Evolutionary conservation across 1,284 basidiomycete species (phyloP).

Genomic region (Moniliella sp.): DNA sequence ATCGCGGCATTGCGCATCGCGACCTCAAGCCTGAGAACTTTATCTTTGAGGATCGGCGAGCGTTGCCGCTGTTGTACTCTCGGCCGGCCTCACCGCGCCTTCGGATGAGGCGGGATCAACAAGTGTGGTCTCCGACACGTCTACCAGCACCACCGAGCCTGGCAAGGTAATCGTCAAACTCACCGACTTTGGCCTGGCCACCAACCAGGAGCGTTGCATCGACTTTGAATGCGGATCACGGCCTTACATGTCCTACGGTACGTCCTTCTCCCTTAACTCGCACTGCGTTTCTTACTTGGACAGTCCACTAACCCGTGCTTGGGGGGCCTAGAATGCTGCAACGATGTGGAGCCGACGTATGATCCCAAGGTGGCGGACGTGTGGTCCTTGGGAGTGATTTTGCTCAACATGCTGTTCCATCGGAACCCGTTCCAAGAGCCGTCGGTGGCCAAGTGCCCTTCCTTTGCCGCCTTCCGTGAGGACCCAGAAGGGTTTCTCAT

Average conservation of each 20-base stretch:
- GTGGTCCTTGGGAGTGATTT: slow-evolving; percentile 92
- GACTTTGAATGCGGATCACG: slow-evolving; percentile 97
- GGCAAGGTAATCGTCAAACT: slow-evolving; percentile 53
- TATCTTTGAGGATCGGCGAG: slow-evolving; percentile 33
- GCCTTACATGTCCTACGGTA: slow-evolving; percentile 93
- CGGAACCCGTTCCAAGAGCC: slow-evolving; percentile 96
- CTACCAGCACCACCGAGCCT: slow-evolving; percentile 1
- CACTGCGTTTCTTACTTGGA: background rate
- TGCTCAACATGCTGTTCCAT: slow-evolving; percentile 97
- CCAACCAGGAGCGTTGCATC: slow-evolving; percentile 60
- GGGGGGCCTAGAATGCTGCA: slow-evolving; percentile 57
- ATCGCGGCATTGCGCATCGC: slow-evolving; percentile 71
- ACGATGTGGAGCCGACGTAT: slow-evolving; percentile 81
- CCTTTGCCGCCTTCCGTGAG: slow-evolving; percentile 60
- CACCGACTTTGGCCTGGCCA: slow-evolving; percentile 87
- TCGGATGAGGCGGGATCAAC: slow-evolving; percentile 32
- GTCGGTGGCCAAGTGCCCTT: slow-evolving; percentile 46
- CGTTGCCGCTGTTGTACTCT: background rate
- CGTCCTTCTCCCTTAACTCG: slow-evolving; percentile 15
- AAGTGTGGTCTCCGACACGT: slow-evolving; percentile 34
- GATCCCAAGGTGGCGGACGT: slow-evolving; percentile 82
- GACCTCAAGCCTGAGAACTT: slow-evolving; percentile 72
- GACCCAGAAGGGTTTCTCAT: slow-evolving; percentile 67
- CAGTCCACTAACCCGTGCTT: slow-evolving; percentile 1
- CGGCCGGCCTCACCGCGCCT: background rate